phyloP scores from a whole-genome alignment of 331 rosid genomes.

The Malus hybrid region DNA sequence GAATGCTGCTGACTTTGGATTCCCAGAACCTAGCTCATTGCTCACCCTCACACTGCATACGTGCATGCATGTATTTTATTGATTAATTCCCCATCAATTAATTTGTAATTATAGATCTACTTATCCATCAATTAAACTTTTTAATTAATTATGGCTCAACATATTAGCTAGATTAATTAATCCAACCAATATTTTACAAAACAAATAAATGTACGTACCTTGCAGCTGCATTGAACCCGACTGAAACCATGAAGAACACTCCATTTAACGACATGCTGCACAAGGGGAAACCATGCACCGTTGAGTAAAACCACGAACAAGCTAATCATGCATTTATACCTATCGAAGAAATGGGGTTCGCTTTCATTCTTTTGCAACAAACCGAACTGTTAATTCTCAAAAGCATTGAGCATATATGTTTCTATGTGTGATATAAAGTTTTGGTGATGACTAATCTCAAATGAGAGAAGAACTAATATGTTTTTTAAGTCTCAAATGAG shows the following conservation, averaged over 20 bases:
- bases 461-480: no score
- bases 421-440: no score
- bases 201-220: slow-evolving; percentile 16
- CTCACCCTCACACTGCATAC: slow-evolving; percentile 60
- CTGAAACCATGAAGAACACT: slow-evolving; percentile 29
- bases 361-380: neutral
- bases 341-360: neutral
- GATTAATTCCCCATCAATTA: neutral
- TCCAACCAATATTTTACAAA: no score
- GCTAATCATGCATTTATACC: neutral
- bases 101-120: neutral
- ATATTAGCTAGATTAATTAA: neutral
- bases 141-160: no score
- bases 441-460: no score
- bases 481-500: no score
- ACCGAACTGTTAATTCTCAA: no score
- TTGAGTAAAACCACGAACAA: neutral
- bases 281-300: neutral
- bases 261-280: slow-evolving; percentile 36
- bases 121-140: neutral
- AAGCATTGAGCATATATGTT: no score
- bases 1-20: slow-evolving; percentile 62
- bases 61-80: no score
- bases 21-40: slow-evolving; percentile 70
- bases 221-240: slow-evolving; percentile 49